Percentiles rank a stretch among this genome's conserved stretches.
Conservation (phyloP, 768 basidiomycete genomes). For the Suillus hirtellus region DNA sequence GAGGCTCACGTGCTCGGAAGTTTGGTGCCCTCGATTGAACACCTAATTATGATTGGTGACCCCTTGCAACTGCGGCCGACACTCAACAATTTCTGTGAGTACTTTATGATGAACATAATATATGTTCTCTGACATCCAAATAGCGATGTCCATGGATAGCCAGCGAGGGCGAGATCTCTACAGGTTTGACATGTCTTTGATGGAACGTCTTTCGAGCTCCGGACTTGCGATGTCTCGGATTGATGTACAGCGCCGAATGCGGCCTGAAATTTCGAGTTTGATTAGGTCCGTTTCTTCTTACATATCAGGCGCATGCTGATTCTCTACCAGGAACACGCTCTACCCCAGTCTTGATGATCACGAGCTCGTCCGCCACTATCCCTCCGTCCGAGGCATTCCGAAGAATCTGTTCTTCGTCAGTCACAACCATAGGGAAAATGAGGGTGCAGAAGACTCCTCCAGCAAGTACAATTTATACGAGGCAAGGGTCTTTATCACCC, state of each 20-base stretch:
- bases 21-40: constrained; percentile 65
- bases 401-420: constrained; percentile 69
- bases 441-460: constrained; percentile 56
- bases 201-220: constrained; percentile 65
- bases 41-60: constrained; percentile 80
- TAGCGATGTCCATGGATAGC: constrained; percentile 72
- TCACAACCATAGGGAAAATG: constrained; percentile 62
- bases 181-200: constrained; percentile 71
- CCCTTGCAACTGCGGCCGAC: constrained; percentile 75
- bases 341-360: constrained; percentile 66
- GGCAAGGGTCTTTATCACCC: constrained; percentile 54
- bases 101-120: neutral
- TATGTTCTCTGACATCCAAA: neutral
- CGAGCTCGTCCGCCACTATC: constrained; percentile 48
- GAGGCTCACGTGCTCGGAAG: constrained; percentile 73
- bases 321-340: constrained; percentile 46
- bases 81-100: constrained; percentile 59
- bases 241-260: constrained; percentile 74
- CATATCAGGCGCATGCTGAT: neutral
- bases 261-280: constrained; percentile 64
- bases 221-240: constrained; percentile 69
- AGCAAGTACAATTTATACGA: constrained; percentile 72
- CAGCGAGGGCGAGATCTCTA: constrained; percentile 52
- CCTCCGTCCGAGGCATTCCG: constrained; percentile 58
- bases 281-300: constrained; percentile 20